Conservation (phyloP, 257 asterid genomes). For the Pogostemon cablin region DNA sequence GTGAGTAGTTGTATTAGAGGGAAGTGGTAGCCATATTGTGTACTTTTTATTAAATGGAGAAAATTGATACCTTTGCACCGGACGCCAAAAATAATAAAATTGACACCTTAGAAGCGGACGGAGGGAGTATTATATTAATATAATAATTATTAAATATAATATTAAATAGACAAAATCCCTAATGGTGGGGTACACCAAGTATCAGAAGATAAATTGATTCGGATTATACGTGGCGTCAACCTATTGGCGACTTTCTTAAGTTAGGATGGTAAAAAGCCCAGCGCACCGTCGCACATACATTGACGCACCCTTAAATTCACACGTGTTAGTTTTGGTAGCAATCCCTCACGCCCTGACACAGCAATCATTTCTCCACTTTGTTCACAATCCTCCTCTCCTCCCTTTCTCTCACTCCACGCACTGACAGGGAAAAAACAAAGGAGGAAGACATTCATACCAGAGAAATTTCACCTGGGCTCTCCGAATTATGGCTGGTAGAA, state of each 20-base stretch:
- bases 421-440: background rate
- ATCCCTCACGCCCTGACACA: conserved; percentile 44
- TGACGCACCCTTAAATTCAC: conserved; percentile 33
- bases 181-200: too few species aligned
- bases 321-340: conserved; percentile 42
- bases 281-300: conserved; percentile 33
- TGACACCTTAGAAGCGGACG: too few species aligned
- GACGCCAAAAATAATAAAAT: too few species aligned
- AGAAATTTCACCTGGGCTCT: conserved; percentile 33
- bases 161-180: too few species aligned
- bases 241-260: background rate
- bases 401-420: conserved; percentile 4
- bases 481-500: conserved; percentile 52
- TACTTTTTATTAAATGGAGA: too few species aligned
- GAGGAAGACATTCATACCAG: background rate
- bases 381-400: conserved; percentile 28
- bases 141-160: too few species aligned
- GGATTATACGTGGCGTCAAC: background rate
- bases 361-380: conserved; percentile 40
- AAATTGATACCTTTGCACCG: too few species aligned
- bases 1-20: too few species aligned
- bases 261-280: background rate
- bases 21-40: too few species aligned
- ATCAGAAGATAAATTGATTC: background rate
- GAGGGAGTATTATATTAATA: too few species aligned